phyloP scores from a whole-genome alignment of 2,329 filamentous ascomycete genomes.

The Colletotrichum chrysophilum region DNA sequence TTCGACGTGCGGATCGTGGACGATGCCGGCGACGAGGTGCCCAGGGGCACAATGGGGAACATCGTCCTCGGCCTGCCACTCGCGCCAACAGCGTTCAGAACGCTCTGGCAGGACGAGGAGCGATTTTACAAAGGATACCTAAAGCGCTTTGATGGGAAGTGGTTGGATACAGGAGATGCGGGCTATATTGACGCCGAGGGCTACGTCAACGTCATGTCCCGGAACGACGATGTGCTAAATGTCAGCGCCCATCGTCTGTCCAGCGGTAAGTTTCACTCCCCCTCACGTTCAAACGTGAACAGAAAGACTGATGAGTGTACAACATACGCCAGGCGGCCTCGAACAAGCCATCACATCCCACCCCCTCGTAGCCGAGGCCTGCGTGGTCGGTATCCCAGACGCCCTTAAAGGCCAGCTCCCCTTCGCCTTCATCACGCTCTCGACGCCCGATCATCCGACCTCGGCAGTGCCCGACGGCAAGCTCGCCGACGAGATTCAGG shows the following conservation, averaged over 20 bases:
- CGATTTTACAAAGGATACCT: constrained; percentile 87
- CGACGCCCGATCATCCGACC: constrained; percentile 49
- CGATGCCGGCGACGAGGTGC: constrained; percentile 75
- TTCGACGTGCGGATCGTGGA: constrained; percentile 88
- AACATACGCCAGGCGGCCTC: constrained; percentile 67
- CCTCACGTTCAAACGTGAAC: neutral
- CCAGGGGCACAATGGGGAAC: constrained; percentile 83
- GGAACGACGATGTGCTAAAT: constrained; percentile 88
- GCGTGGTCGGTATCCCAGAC: constrained; percentile 87
- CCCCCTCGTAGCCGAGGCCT: constrained; percentile 79
- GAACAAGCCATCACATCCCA: constrained; percentile 90
- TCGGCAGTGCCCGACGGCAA: constrained; percentile 53
- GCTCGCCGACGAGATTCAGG: constrained; percentile 69
- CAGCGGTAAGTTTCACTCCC: constrained; percentile 63
- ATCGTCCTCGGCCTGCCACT: constrained; percentile 85
- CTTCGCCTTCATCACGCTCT: constrained; percentile 80
- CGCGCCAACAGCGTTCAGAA: constrained; percentile 85
- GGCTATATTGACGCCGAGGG: constrained; percentile 82
- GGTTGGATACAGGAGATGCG: constrained; percentile 91
- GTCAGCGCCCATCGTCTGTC: constrained; percentile 93
- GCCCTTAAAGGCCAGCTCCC: constrained; percentile 87
- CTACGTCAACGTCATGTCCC: constrained; percentile 68
- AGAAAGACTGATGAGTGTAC: neutral
- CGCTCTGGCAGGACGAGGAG: constrained; percentile 84
- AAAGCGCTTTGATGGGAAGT: constrained; percentile 79